Conservation (phyloP, 306 rosid genomes). For the Fagus sylvatica region DNA sequence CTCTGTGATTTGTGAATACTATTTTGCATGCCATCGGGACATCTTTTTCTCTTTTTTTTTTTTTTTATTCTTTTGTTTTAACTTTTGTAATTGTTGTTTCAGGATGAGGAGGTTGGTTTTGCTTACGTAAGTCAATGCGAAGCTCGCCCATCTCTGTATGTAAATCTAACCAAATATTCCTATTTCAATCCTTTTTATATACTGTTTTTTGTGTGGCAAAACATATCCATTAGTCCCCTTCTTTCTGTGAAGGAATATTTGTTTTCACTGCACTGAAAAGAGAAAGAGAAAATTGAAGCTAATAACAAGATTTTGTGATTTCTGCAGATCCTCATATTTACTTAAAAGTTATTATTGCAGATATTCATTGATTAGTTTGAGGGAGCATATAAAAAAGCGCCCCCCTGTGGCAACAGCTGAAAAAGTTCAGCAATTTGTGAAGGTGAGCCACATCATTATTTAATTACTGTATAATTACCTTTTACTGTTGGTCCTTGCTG, state of each 20-base stretch:
- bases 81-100: constrained; percentile 29
- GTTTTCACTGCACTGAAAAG: background rate
- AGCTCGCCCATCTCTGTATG: constrained; percentile 91
- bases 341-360: constrained; percentile 35
- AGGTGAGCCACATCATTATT: constrained; percentile 46
- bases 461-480: background rate
- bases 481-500: constrained; percentile 6
- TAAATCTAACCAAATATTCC: constrained; percentile 40
- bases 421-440: constrained; percentile 93
- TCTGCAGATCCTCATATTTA: background rate
- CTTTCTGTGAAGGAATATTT: background rate
- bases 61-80: background rate
- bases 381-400: constrained; percentile 96
- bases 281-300: background rate
- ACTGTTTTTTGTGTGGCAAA: background rate
- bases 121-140: constrained; percentile 90
- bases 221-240: background rate
- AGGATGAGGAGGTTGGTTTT: constrained; percentile 89
- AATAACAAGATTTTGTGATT: background rate
- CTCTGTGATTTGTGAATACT: constrained; percentile 19
- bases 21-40: constrained; percentile 18
- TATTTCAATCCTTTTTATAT: constrained; percentile 12
- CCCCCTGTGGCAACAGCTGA: constrained; percentile 94
- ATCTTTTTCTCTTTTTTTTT: constrained; percentile 16
- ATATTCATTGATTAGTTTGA: constrained; percentile 66